Evolutionary conservation across 805 yeast genomes (phyloP).

Genomic region (Schwanniomyces occidentalis): DNA sequence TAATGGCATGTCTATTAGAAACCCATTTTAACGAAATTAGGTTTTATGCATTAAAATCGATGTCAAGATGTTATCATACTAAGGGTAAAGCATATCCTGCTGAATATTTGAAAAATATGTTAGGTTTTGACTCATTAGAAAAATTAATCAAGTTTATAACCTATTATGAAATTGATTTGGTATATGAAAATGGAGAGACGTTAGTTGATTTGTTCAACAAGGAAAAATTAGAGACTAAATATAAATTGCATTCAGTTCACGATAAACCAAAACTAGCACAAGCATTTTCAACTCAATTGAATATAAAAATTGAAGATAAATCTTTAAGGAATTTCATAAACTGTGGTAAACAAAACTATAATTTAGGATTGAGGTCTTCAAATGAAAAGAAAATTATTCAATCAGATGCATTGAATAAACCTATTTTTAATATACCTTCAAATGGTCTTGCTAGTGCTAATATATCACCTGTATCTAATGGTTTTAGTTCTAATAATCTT

Average conservation of each 20-base stretch:
- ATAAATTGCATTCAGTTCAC: conserved; percentile 36
- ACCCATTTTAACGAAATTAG: conserved; percentile 78
- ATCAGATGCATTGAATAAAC: conserved; percentile 1
- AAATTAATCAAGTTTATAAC: conserved; percentile 58
- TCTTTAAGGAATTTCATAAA: conserved; percentile 30
- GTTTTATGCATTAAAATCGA: conserved; percentile 66
- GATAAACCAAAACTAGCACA: conserved; percentile 42
- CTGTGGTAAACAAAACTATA: conserved; percentile 30
- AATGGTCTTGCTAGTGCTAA: not conserved
- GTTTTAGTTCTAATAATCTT: conserved; percentile 1
- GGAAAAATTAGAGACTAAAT: conserved; percentile 39
- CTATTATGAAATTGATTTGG: conserved; percentile 58
- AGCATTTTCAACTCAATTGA: conserved; percentile 32
- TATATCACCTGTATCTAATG: not conserved
- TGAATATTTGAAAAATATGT: conserved; percentile 42
- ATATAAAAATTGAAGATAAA: conserved; percentile 23
- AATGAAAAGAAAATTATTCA: conserved; percentile 5
- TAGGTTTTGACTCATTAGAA: conserved; percentile 67
- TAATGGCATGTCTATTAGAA: conserved; percentile 75
- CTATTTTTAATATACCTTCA: not conserved
- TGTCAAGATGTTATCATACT: conserved; percentile 67
- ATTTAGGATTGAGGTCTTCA: conserved; percentile 20
- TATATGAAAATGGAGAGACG: conserved; percentile 28
- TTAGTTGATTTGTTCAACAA: conserved; percentile 42
- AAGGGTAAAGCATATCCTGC: conserved; percentile 67